Conservation (phyloP, 2,329 filamentous ascomycete genomes). For the Beauveria bassiana region DNA sequence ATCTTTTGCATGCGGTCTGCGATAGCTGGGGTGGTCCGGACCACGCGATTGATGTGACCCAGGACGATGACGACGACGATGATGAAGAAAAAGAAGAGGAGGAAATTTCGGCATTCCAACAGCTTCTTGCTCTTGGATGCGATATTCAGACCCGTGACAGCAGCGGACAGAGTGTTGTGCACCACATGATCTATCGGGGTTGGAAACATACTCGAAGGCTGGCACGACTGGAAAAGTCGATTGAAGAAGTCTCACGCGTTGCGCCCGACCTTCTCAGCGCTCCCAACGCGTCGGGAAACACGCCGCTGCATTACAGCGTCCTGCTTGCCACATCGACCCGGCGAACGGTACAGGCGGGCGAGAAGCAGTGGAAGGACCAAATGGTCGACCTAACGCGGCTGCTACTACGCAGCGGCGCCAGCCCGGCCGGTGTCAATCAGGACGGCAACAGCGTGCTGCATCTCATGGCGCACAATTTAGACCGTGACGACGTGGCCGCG, state of each 20-base stretch:
- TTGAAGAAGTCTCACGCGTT: not conserved
- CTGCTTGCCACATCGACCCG: not conserved
- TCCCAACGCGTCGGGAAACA: not conserved
- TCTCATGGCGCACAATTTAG: not conserved
- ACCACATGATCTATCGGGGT: not conserved
- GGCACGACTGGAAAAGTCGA: not conserved
- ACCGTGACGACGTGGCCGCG: not conserved
- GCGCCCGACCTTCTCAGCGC: not conserved
- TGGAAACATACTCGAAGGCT: not conserved
- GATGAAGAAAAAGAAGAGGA: not conserved
- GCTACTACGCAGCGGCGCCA: not conserved
- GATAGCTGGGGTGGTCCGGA: not conserved
- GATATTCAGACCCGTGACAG: not conserved
- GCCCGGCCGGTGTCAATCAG: not conserved
- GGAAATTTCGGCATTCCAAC: not conserved
- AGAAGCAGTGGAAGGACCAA: not conserved
- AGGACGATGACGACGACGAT: not conserved
- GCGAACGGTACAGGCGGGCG: not conserved
- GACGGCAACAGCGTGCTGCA: conserved; percentile 4
- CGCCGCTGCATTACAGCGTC: conserved; percentile 2
- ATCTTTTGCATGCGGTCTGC: conserved; percentile 1
- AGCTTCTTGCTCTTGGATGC: not conserved
- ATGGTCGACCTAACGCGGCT: not conserved
- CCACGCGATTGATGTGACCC: not conserved
- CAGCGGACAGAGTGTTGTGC: conserved; percentile 1